These are phyloP conservation scores for Arthrobotrys megalospora DNA, from an alignment of 2,329 filamentous ascomycete species.

Conservation along the genomic window DNA sequence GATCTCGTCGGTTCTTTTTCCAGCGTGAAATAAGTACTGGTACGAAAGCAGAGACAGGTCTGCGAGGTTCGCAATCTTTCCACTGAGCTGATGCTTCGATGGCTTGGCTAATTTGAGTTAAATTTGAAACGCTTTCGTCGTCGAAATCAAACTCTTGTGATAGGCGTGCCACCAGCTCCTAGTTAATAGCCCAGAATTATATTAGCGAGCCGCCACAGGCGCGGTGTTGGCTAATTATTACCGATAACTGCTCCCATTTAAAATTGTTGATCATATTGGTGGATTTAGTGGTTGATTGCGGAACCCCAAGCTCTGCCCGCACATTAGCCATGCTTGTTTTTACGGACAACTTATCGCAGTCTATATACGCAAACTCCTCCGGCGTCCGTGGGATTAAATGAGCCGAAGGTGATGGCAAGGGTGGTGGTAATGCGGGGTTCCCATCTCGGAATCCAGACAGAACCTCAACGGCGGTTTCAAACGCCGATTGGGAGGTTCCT, in stretches of 20 bases:
- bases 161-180: not conserved
- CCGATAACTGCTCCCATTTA: not conserved
- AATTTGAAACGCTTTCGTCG: not conserved
- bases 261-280: not conserved
- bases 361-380: not conserved
- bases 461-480: not conserved
- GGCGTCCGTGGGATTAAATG: not conserved
- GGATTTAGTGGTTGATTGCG: not conserved
- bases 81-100: not conserved
- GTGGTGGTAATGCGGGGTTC: not conserved
- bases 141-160: not conserved
- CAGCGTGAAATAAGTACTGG: not conserved
- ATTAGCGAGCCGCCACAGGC: not conserved
- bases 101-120: not conserved
- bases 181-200: not conserved
- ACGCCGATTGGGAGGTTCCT: not conserved
- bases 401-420: not conserved
- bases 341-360: not conserved
- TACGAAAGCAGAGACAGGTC: not conserved
- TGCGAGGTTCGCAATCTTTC: not conserved
- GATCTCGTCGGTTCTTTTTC: not conserved
- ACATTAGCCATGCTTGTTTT: slow-evolving; percentile 9
- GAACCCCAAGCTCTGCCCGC: not conserved
- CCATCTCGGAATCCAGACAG: not conserved
- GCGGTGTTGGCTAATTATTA: not conserved